Evolutionary conservation across 306 rosid genomes (phyloP), one percentile per base, ranked within the genome.

Genomic region (Neltuma alba): DNA sequence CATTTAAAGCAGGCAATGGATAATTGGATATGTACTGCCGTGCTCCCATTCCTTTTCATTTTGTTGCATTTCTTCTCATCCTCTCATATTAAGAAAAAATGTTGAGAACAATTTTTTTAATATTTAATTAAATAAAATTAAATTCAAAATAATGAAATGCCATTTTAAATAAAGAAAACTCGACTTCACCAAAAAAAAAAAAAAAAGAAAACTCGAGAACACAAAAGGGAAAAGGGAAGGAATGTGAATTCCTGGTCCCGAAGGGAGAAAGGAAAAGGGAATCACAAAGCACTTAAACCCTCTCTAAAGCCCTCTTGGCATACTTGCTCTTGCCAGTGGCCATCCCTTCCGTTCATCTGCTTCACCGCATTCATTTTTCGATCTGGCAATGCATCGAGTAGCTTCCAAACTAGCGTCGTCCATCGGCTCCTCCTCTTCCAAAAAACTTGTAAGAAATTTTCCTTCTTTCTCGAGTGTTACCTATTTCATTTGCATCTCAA

Each of bases 361-460:
- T 80, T 40, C 55, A 13, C 21, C 38, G 27, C 77, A 6, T 36
- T 36, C 55, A 14, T 42, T 54, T 66, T 14, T 23, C 45, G 21
- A n/a, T 23, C 48, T 7, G n/a, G 54, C 92, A 81, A 94, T 94
- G 98, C 78, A 94, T 86, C 92, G 98, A 64, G 60, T 88, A 47
- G 97, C 88, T 82, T 81, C 89, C 9, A 92, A 81, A 75, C 36
- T 91, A 72, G 96, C 91, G 34, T 92, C 97, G 15, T 86, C 93
- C 61, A 23, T 87, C 44, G 50, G 58, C 69, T 88, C 94, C 33
- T 85, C 91, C 23, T 55, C 93, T n/a, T 34, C 86, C 37, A 89
- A 77, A 68, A 92, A 87, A 50, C 83, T 85, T 25, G 98, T 94
- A 85, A 84, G 86, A 57, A 25, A 15, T 21, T 57, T 21, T n/a